These are phyloP conservation scores for Rhytidiadelphus loreus DNA, from an alignment of 225 moss, liverwort and hornwort species.

Conservation along the genomic window DNA sequence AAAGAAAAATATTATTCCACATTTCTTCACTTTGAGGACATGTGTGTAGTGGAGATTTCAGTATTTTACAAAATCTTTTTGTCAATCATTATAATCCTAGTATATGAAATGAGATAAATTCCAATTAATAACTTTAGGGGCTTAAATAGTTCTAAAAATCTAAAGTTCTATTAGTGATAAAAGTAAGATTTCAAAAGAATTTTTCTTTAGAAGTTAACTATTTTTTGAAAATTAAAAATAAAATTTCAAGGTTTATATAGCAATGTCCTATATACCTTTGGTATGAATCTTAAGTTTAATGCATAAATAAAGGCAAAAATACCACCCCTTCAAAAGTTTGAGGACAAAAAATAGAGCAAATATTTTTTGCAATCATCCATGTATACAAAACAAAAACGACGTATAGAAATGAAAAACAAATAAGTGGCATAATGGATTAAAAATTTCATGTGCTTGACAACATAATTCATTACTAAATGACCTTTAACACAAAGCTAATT, in stretches of 20 bases:
- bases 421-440: not conserved
- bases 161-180: not conserved
- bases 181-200: not conserved
- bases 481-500: not conserved
- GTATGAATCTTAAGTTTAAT: not conserved
- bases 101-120: not conserved
- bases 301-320: not conserved
- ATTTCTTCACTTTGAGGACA: not conserved
- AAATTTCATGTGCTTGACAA: not conserved
- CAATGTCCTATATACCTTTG: too few species aligned
- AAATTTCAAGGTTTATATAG: too few species aligned
- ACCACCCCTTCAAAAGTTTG: rapidly evolving
- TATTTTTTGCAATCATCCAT: not conserved
- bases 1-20: not conserved
- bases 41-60: rapidly evolving
- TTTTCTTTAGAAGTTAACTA: not conserved
- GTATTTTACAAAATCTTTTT: not conserved
- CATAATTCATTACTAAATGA: not conserved
- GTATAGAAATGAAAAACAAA: not conserved
- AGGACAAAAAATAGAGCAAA: not conserved
- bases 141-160: not conserved
- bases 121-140: not conserved
- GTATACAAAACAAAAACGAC: not conserved
- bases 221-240: not conserved
- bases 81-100: not conserved